A percentile compares a stretch with the other conserved stretches of the same genome.
Conservation (phyloP, 78 protist genomes). For the Dictyostelium capitatum region DNA sequence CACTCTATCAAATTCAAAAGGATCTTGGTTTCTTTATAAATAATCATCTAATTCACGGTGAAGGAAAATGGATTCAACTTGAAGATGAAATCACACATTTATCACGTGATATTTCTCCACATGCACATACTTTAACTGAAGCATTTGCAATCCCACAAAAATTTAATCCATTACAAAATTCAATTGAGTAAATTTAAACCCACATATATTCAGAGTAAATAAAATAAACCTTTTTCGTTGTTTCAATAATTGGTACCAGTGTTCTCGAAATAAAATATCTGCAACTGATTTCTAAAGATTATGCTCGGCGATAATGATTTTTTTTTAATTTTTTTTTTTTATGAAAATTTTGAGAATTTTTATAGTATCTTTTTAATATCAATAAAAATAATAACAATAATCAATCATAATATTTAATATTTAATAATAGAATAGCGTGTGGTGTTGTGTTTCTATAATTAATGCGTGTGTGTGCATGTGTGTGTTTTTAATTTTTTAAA, state of each 20-base stretch:
- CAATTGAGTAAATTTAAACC: conserved; percentile 1
- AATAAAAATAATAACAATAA: background rate
- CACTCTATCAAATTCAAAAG: conserved; percentile 49
- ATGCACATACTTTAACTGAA: background rate
- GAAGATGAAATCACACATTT: conserved; percentile 54
- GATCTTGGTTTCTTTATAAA: conserved; percentile 44
- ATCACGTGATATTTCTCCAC: conserved; percentile 44
- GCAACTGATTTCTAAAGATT: too few relatives aligned
- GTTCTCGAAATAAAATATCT: too few relatives aligned
- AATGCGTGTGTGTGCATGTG: background rate
- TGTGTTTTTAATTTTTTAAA: background rate
- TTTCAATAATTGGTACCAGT: too few relatives aligned
- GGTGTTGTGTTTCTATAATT: too few relatives aligned
- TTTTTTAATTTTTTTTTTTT: background rate
- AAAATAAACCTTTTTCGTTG: too few relatives aligned
- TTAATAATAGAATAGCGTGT: background rate
- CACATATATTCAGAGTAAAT: too few relatives aligned
- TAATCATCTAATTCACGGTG: conserved; percentile 12
- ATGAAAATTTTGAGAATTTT: background rate
- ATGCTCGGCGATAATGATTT: too few relatives aligned
- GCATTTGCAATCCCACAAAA: conserved; percentile 54
- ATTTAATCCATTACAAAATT: conserved; percentile 29
- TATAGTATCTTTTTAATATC: too few relatives aligned
- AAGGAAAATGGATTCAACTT: conserved; percentile 45
- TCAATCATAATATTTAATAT: background rate